phyloP scores from a whole-genome alignment of 2,329 filamentous ascomycete genomes.

The Drechslerella dactyloides region DNA sequence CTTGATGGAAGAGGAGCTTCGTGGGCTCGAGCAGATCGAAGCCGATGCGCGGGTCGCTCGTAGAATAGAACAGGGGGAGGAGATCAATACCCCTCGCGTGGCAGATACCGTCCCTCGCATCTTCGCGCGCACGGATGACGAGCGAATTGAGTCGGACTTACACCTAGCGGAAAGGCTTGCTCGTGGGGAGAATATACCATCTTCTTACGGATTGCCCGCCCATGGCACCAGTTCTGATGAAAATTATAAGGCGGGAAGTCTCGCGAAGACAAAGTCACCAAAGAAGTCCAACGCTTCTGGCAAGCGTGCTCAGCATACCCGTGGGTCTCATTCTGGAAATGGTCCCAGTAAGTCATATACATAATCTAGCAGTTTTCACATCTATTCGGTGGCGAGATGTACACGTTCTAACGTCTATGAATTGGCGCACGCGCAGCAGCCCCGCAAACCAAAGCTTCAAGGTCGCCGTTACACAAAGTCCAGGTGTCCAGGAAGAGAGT shows the following conservation, averaged over 20 bases:
- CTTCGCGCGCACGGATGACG: neutral
- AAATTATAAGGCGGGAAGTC: neutral
- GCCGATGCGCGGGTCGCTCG: constrained; percentile 27
- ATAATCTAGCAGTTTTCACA: neutral
- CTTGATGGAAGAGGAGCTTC: constrained; percentile 42
- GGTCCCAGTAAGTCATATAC: constrained; percentile 17
- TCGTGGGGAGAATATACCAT: constrained; percentile 19
- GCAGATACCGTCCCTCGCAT: constrained; percentile 4
- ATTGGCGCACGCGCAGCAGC: neutral
- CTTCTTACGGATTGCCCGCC: neutral
- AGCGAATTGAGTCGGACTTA: constrained; percentile 25
- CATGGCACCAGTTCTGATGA: neutral
- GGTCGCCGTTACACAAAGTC: constrained; percentile 1
- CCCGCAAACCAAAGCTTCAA: constrained; percentile 7
- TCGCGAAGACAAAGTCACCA: neutral
- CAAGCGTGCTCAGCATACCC: constrained; percentile 10
- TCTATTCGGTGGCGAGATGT: neutral
- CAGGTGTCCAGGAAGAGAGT: constrained; percentile 3
- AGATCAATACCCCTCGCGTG: neutral
- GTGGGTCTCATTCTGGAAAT: constrained; percentile 30
- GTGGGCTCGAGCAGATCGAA: constrained; percentile 21
- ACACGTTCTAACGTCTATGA: neutral
- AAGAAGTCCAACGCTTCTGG: neutral
- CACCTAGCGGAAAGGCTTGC: constrained; percentile 27
- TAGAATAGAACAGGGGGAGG: neutral